A percentile compares a stretch with the other conserved stretches of the same genome.
Conservation (phyloP, 257 asterid species). For the Nyctanthes arbortristis region DNA sequence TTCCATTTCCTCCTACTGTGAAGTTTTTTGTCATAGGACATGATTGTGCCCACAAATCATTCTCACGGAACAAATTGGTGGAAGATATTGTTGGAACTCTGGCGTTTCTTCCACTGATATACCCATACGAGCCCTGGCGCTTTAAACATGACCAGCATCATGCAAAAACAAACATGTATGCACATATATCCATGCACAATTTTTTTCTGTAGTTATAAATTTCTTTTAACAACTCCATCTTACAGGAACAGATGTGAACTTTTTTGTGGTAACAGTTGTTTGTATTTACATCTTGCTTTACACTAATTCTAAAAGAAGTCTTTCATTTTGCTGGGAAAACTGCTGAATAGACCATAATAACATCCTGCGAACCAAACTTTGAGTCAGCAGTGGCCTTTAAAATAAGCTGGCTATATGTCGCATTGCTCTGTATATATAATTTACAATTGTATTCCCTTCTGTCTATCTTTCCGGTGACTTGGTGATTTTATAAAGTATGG, state of each 20-base stretch:
- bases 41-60: conserved; percentile 98
- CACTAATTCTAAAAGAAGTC: background rate
- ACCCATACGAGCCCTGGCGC: conserved; percentile 98
- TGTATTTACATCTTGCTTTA: conserved; percentile 8
- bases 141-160: conserved; percentile 96
- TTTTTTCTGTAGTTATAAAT: background rate
- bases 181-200: conserved; percentile 27
- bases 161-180: conserved; percentile 95
- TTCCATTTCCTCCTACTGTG: conserved; percentile 32
- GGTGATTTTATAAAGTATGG: background rate
- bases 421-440: background rate
- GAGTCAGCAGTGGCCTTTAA: background rate
- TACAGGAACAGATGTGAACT: conserved; percentile 1
- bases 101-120: conserved; percentile 87
- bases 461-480: background rate
- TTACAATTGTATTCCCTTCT: background rate
- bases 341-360: background rate
- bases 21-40: conserved; percentile 98
- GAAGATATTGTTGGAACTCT: conserved; percentile 96
- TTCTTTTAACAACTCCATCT: background rate
- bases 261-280: background rate
- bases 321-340: background rate
- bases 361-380: background rate
- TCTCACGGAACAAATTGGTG: conserved; percentile 85
- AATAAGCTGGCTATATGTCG: background rate